Percentiles rank a stretch among this genome's conserved stretches.
phyloP scores from a whole-genome alignment of 1,284 basidiomycete genomes.

The Omphalotus olearius region DNA sequence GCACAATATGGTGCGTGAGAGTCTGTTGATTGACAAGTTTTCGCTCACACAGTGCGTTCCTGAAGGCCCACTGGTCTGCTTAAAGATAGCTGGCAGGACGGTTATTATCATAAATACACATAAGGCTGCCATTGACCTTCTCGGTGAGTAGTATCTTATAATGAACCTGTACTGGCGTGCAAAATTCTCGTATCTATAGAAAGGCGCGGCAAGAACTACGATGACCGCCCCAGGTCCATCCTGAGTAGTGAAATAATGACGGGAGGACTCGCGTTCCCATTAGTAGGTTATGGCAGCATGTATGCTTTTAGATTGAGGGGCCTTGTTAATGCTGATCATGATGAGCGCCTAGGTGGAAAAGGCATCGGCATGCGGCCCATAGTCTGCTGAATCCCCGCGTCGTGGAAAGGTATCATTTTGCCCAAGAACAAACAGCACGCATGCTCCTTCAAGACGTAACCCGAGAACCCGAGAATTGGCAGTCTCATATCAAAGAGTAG shows the following conservation, averaged over 20 bases:
- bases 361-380: conserved; percentile 5
- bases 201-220: conserved; percentile 1
- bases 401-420: neutral
- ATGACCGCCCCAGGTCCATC: conserved; percentile 7
- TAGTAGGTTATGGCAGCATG: neutral
- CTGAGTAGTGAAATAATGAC: conserved; percentile 5
- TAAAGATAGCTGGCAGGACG: conserved; percentile 4
- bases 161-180: neutral
- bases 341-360: conserved; percentile 1
- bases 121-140: conserved; percentile 2
- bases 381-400: conserved; percentile 1
- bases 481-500: neutral
- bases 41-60: neutral
- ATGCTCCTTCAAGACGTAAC: neutral
- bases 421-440: neutral
- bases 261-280: conserved; percentile 5
- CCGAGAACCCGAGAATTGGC: neutral
- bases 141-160: neutral
- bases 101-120: conserved; percentile 7
- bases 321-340: neutral
- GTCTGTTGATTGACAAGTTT: neutral
- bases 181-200: neutral
- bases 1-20: conserved; percentile 1
- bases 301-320: neutral
- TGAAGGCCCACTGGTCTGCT: conserved; percentile 4